phyloP scores from a whole-genome alignment of 2,329 filamentous ascomycete genomes.

The Neoarthrinium moseri region DNA sequence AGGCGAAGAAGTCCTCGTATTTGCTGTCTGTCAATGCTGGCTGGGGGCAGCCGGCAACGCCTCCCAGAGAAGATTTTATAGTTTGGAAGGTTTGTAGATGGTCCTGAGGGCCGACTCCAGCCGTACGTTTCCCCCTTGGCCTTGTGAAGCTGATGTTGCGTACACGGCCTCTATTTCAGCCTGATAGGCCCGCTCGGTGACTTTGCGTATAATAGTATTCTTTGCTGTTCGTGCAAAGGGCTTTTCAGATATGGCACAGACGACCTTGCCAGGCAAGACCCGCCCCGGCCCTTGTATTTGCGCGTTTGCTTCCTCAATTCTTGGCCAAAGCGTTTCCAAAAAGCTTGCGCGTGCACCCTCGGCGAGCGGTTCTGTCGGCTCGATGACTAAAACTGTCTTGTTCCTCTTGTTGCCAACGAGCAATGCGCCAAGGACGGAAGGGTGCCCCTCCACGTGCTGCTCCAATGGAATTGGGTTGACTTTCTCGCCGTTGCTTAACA shows the following conservation, averaged over 20 bases:
- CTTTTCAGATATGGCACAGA: background rate
- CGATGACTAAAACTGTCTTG: slow-evolving; percentile 3
- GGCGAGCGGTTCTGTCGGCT: background rate
- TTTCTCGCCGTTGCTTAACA: slow-evolving; percentile 39
- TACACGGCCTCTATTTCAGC: slow-evolving; percentile 5
- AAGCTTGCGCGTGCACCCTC: background rate
- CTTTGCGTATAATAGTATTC: slow-evolving; percentile 5
- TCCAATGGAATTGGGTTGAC: slow-evolving; percentile 13
- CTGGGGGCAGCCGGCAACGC: background rate
- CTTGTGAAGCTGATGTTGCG: background rate
- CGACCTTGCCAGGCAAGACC: background rate
- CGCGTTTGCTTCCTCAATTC: slow-evolving; percentile 1
- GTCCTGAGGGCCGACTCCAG: background rate
- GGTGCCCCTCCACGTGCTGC: slow-evolving; percentile 4
- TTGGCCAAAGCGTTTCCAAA: background rate
- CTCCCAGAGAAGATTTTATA: background rate
- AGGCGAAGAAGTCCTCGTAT: slow-evolving; percentile 13
- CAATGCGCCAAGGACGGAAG: background rate
- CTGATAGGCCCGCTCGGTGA: slow-evolving; percentile 2
- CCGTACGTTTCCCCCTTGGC: background rate
- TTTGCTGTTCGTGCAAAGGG: slow-evolving; percentile 7
- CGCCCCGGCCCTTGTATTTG: background rate
- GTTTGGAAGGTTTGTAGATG: background rate
- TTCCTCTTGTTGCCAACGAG: background rate
- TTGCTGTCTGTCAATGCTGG: slow-evolving; percentile 2